phyloP scores from a whole-genome alignment of 805 yeast genomes.

The Wickerhamomyces ciferrii region DNA sequence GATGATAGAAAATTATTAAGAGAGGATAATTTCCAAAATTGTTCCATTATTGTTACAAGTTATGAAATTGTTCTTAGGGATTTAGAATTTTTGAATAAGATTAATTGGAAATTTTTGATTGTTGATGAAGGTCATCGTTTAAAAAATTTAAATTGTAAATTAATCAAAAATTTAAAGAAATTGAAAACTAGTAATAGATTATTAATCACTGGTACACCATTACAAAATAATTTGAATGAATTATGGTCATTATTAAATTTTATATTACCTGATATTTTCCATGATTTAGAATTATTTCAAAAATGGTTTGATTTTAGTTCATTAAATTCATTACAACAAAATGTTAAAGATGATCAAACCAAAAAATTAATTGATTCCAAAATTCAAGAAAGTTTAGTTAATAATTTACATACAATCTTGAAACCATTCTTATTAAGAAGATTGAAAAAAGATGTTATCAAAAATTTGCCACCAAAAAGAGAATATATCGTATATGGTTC shows the following conservation, averaged over 20 bases:
- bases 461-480: slow-evolving; percentile 77
- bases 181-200: slow-evolving; percentile 66
- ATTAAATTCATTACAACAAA: slow-evolving; percentile 34
- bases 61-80: slow-evolving; percentile 80
- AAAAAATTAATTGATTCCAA: slow-evolving; percentile 50
- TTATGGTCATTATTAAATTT: slow-evolving; percentile 90
- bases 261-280: slow-evolving; percentile 87
- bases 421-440: slow-evolving; percentile 86
- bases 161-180: slow-evolving; percentile 67
- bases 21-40: slow-evolving; percentile 15
- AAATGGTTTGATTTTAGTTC: slow-evolving; percentile 89
- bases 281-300: slow-evolving; percentile 83
- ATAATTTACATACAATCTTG: slow-evolving; percentile 79
- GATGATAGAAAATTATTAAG: slow-evolving; percentile 45
- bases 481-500: slow-evolving; percentile 80
- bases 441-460: slow-evolving; percentile 67
- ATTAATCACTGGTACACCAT: slow-evolving; percentile 91
- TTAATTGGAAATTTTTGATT: slow-evolving; percentile 75
- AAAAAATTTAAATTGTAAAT: slow-evolving; percentile 75
- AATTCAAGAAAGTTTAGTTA: slow-evolving; percentile 56
- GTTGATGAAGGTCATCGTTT: slow-evolving; percentile 96
- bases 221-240: slow-evolving; percentile 87
- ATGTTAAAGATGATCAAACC: slow-evolving; percentile 30
- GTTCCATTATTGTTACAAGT: slow-evolving; percentile 65
- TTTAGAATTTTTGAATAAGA: slow-evolving; percentile 42